These are phyloP conservation scores for Bipolaris gigantea DNA, from an alignment of 2,329 filamentous ascomycete species.

Conservation along the genomic window DNA sequence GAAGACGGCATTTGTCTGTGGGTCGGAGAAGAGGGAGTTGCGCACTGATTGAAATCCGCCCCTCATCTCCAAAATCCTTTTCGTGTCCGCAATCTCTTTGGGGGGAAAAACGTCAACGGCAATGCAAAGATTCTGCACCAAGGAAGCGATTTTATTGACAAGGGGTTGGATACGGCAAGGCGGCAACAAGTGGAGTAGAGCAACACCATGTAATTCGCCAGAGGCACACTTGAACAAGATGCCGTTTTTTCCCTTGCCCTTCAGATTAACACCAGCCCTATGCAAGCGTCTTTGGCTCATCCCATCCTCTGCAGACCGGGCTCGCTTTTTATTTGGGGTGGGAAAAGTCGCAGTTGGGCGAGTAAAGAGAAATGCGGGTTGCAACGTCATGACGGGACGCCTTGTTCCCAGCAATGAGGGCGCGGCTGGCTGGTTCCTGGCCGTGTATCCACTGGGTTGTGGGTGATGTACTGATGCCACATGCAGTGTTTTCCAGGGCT, in stretches of 20 bases:
- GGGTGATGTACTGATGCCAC: not conserved
- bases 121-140: conserved; percentile 7
- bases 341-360: not conserved
- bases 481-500: not conserved
- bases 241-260: not conserved
- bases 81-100: not conserved
- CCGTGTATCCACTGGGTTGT: conserved; percentile 3
- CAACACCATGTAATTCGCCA: conserved; percentile 4
- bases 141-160: conserved; percentile 1
- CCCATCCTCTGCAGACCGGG: not conserved
- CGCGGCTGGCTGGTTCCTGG: conserved; percentile 7
- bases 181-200: conserved; percentile 3
- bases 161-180: not conserved
- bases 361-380: conserved; percentile 5
- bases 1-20: not conserved
- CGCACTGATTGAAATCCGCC: not conserved
- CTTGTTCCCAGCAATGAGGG: not conserved
- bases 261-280: not conserved
- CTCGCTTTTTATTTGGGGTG: not conserved
- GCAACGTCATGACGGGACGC: conserved; percentile 3
- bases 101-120: not conserved
- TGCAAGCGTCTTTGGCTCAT: not conserved
- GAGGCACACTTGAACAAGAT: not conserved
- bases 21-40: not conserved
- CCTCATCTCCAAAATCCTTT: not conserved